Evolutionary conservation across 2,329 filamentous ascomycete species (phyloP), one percentile per base, ranked within the genome.

Genomic region (Colletotrichum lentis): DNA sequence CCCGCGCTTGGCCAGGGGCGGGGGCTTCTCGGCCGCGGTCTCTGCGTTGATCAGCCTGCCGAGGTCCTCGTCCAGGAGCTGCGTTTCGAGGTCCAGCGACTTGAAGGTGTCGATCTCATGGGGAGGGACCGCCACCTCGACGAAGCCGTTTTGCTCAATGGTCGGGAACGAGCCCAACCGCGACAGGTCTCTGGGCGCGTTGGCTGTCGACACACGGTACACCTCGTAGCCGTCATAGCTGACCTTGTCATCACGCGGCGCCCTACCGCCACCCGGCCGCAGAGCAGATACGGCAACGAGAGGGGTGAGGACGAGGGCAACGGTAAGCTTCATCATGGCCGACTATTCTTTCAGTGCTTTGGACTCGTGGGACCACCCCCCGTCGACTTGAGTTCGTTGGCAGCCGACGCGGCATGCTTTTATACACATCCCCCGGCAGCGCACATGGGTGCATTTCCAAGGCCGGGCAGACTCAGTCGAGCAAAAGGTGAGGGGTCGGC

Each of bases 191-290:
- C 66, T 59, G 1, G 74, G 59, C n/a, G 54, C 64, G 27, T 67
- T 50, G 12, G 72, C 62, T 3, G 58, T 59, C 5, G 60, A 56
- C 35, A 79, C 70, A 24, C 74, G 74, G 64, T 75, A 77, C 27
- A 78, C 72, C 55, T 75, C 76, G 54, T 78, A 78, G 31, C 76
- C 76, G 47, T 77, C 73, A 59, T 78, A 79, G 57, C 67, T 73
- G 56, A 74, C 64, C 37, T 57, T 70, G 24, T 47, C 22, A 10
- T 68, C 61, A 18, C 46, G 60, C 11, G 55, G 20, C 14, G 43
- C 16, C 46, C 35, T 43, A 37, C 39, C 27, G 7, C 18, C n/a
- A 3, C 46, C 16, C 5, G 56, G 39, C 24, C 37, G 39, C 4
- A 59, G n/a, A 22, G 55, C 53, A 20, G 66, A 56, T 31, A 49